Evolutionary conservation across 1,284 basidiomycete genomes (phyloP).

Genomic region (Meira nashicola): DNA sequence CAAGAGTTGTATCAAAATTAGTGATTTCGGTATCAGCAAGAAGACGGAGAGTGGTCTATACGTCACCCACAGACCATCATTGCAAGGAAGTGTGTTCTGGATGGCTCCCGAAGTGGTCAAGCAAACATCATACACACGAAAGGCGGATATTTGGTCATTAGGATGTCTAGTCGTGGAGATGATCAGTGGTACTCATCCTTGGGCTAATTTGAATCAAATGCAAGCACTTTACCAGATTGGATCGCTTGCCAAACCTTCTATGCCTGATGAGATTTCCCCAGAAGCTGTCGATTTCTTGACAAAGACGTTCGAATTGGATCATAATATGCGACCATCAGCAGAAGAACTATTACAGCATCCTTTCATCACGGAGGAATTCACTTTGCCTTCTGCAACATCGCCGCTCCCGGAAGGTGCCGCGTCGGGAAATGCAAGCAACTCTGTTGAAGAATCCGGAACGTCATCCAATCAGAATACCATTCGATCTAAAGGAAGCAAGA

Average conservation of each 20-base stretch:
- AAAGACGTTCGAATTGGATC: constrained; percentile 45
- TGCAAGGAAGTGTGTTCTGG: constrained; percentile 95
- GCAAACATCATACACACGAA: constrained; percentile 85
- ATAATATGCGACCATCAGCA: constrained; percentile 37
- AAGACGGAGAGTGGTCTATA: constrained; percentile 88
- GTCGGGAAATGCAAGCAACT: neutral
- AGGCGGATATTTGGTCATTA: constrained; percentile 97
- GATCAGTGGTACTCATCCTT: constrained; percentile 94
- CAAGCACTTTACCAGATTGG: constrained; percentile 52
- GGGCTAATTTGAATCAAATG: constrained; percentile 94
- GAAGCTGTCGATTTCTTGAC: constrained; percentile 41
- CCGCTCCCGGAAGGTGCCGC: too few species aligned
- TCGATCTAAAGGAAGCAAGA: neutral
- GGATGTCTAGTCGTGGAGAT: constrained; percentile 97
- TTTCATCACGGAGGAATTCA: constrained; percentile 34
- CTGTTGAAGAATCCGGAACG: neutral
- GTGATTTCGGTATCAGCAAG: constrained; percentile 98
- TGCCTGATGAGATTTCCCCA: constrained; percentile 45
- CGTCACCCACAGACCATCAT: constrained; percentile 85
- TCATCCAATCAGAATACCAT: neutral
- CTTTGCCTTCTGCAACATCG: neutral
- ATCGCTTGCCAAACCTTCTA: constrained; percentile 26
- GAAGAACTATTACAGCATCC: constrained; percentile 40
- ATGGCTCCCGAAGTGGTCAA: constrained; percentile 79
- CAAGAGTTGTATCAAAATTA: constrained; percentile 96